These are phyloP conservation scores for Acorus calamus DNA, from an alignment of 106 monocot genomes.

Conservation along the genomic window DNA sequence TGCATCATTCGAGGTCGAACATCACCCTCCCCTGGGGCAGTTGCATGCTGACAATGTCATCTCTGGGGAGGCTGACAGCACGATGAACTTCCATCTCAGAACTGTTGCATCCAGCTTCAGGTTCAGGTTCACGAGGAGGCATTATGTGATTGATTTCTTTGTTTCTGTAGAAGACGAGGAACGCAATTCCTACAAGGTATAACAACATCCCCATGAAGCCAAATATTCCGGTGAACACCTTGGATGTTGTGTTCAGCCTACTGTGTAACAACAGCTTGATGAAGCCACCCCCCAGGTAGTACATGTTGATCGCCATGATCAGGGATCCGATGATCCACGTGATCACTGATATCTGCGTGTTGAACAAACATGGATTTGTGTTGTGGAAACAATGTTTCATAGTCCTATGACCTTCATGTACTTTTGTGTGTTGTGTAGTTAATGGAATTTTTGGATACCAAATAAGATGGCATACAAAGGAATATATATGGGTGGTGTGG, in stretches of 20 bases:
- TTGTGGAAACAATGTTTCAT: too few relatives aligned
- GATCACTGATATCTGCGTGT: constrained; percentile 47
- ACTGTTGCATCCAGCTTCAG: constrained; percentile 8
- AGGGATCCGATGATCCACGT: constrained; percentile 75
- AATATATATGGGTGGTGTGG: too few relatives aligned
- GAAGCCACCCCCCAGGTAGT: constrained; percentile 69
- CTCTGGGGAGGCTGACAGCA: constrained; percentile 39
- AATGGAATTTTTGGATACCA: too few relatives aligned
- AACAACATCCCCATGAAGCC: constrained; percentile 66
- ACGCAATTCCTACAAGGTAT: constrained; percentile 53
- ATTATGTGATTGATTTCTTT: constrained; percentile 43
- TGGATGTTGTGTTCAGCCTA: constrained; percentile 20
- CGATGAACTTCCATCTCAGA: neutral
- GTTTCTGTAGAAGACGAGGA: constrained; percentile 67
- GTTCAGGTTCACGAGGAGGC: constrained; percentile 36
- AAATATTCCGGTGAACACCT: constrained; percentile 63
- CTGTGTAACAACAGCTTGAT: constrained; percentile 46
- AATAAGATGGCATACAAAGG: too few relatives aligned
- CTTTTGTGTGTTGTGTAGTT: too few relatives aligned
- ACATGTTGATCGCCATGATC: constrained; percentile 83
- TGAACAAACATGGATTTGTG: neutral
- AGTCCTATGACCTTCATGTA: too few relatives aligned
- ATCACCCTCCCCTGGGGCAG: constrained; percentile 28
- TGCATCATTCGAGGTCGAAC: too few relatives aligned
- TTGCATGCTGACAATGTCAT: constrained; percentile 87